These are phyloP conservation scores for Jaltomata sinuosa DNA, from an alignment of 257 asterid species.

Conservation along the genomic window DNA sequence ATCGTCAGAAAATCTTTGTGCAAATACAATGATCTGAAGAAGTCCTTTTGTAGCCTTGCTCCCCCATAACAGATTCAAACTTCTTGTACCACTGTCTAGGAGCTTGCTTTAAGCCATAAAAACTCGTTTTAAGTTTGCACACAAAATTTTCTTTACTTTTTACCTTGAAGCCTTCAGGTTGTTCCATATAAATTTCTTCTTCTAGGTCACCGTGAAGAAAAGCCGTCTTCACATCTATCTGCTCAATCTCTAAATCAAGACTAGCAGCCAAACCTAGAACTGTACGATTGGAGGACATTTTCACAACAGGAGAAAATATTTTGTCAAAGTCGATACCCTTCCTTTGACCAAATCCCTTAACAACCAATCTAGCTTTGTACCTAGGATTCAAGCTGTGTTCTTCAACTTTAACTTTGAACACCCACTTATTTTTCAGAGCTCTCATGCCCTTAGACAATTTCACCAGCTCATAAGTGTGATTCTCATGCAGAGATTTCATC, in stretches of 20 bases:
- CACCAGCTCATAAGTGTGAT: background rate
- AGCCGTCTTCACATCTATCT: background rate
- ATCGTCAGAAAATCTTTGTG: no score
- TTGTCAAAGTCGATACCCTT: background rate
- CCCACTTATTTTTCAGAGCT: background rate
- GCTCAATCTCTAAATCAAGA: background rate
- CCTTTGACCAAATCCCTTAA: background rate
- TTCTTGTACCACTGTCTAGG: no score
- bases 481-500: no score
- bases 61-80: no score
- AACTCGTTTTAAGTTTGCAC: no score
- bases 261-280: background rate
- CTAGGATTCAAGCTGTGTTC: background rate
- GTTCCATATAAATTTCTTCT: background rate
- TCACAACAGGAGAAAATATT: background rate
- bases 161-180: no score
- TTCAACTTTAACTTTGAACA: background rate
- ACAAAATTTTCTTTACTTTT: no score
- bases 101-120: no score
- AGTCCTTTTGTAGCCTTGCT: no score
- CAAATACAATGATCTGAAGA: no score
- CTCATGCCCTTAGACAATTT: background rate
- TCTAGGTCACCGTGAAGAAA: background rate
- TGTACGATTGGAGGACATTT: background rate
- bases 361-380: background rate